phyloP scores from a whole-genome alignment of 1,284 basidiomycete genomes.

The Microbotryomycetes sp. region DNA sequence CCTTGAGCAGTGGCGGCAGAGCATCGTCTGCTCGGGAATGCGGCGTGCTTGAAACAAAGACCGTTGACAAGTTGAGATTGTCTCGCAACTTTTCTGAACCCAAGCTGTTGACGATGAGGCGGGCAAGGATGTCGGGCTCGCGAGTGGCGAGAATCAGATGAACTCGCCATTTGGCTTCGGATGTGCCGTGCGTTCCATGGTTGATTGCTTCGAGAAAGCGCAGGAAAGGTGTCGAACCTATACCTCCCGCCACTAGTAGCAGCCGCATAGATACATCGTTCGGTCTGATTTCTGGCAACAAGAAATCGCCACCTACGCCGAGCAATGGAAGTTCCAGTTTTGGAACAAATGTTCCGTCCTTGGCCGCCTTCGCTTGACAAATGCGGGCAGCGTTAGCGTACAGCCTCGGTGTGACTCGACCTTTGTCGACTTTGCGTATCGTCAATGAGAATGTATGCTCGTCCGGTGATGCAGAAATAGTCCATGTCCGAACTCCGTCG shows the following conservation, averaged over 20 bases:
- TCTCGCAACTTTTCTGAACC: not conserved
- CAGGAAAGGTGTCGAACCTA: constrained; percentile 55
- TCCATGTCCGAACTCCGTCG: constrained; percentile 58
- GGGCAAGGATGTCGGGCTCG: not conserved
- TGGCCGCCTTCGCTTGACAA: constrained; percentile 41
- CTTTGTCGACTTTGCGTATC: constrained; percentile 51
- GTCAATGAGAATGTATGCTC: constrained; percentile 46
- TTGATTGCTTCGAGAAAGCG: constrained; percentile 43
- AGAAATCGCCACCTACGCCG: constrained; percentile 45
- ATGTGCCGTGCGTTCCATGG: not conserved
- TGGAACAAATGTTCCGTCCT: constrained; percentile 44
- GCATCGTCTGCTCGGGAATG: not conserved
- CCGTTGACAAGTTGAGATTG: not conserved
- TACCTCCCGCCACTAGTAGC: constrained; percentile 53
- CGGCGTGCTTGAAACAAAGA: not conserved
- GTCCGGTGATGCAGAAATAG: constrained; percentile 34
- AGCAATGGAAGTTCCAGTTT: constrained; percentile 40
- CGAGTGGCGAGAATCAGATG: not conserved
- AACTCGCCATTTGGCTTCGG: not conserved
- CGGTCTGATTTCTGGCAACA: constrained; percentile 25
- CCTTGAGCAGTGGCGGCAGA: not conserved
- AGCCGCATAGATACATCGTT: constrained; percentile 33
- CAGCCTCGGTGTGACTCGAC: constrained; percentile 50
- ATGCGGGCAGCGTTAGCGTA: constrained; percentile 48
- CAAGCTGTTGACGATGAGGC: not conserved